Evolutionary conservation across 805 yeast genomes (phyloP).

Genomic region (Cyberlindnera sargentensis): DNA sequence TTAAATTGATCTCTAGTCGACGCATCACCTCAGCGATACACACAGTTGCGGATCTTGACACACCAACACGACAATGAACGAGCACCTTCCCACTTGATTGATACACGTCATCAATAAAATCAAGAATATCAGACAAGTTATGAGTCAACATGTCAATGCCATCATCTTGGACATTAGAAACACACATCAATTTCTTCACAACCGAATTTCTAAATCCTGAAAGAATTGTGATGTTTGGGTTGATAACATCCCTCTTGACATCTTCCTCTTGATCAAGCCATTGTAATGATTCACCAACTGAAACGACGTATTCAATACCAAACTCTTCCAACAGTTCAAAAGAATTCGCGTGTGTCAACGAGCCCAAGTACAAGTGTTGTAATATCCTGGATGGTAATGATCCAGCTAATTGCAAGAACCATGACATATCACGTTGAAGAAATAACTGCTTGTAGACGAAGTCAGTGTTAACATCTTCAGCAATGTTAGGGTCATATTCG

Average conservation of each 20-base stretch:
- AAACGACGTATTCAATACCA: conserved; percentile 67
- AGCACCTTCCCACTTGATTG: conserved; percentile 43
- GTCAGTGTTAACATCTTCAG: conserved; percentile 20
- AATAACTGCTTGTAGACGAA: conserved; percentile 29
- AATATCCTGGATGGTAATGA: conserved; percentile 78
- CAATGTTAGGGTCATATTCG: conserved; percentile 6
- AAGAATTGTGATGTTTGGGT: conserved; percentile 15
- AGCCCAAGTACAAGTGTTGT: conserved; percentile 81
- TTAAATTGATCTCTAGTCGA: conserved; percentile 55
- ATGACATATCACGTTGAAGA: conserved; percentile 19
- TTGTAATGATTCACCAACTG: conserved; percentile 74
- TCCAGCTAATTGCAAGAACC: conserved; percentile 39
- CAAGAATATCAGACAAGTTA: conserved; percentile 56
- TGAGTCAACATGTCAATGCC: conserved; percentile 74
- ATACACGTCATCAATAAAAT: conserved; percentile 54
- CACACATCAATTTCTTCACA: conserved; percentile 37
- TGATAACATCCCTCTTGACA: conserved; percentile 12
- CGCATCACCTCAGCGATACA: conserved; percentile 94
- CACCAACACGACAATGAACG: conserved; percentile 95
- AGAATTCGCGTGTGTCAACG: conserved; percentile 73
- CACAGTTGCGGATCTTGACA: conserved; percentile 89
- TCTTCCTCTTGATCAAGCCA: conserved; percentile 42
- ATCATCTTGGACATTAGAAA: conserved; percentile 79
- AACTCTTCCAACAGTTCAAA: conserved; percentile 53
- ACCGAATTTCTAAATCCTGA: conserved; percentile 12